phyloP scores from a whole-genome alignment of 331 rosid genomes.

The Pyrus hybrid region DNA sequence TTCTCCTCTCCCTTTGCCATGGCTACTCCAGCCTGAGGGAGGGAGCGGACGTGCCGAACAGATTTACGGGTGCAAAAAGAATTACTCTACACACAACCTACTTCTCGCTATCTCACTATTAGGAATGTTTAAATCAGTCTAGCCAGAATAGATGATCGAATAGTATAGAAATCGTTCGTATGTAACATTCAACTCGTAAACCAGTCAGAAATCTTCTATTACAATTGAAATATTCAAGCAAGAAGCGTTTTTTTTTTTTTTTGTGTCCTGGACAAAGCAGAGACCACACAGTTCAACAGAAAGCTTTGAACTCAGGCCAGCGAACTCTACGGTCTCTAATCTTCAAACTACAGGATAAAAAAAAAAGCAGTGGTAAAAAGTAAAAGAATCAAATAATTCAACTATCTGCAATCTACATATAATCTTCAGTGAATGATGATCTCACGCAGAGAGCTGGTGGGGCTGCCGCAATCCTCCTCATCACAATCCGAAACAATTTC shows the following conservation, averaged over 20 bases:
- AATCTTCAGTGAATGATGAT: slow-evolving; percentile 17
- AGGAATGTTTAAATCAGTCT: neutral
- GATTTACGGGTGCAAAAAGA: neutral
- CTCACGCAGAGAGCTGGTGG: slow-evolving; percentile 20
- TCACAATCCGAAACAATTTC: slow-evolving; percentile 45
- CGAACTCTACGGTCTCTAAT: slow-evolving; percentile 15
- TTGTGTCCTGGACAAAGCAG: slow-evolving; percentile 7
- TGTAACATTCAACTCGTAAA: neutral
- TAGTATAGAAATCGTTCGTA: neutral
- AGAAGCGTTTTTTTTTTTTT: neutral
- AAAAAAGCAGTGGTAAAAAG: neutral
- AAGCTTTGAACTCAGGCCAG: slow-evolving; percentile 42
- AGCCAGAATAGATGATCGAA: neutral
- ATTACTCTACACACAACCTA: neutral
- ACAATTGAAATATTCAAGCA: slow-evolving; percentile 3
- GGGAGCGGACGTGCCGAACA: too few species aligned
- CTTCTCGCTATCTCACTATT: neutral
- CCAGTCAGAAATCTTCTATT: neutral
- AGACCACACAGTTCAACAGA: slow-evolving; percentile 38
- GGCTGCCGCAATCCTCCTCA: slow-evolving; percentile 27
- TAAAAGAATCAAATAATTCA: slow-evolving; percentile 24
- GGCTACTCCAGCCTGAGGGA: too few species aligned
- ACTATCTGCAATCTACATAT: slow-evolving; percentile 4
- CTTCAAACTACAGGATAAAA: slow-evolving; percentile 1
- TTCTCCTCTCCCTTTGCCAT: too few species aligned